phyloP scores from a whole-genome alignment of 192 early-diverging fungal genomes.

The Coemansia sp. region DNA sequence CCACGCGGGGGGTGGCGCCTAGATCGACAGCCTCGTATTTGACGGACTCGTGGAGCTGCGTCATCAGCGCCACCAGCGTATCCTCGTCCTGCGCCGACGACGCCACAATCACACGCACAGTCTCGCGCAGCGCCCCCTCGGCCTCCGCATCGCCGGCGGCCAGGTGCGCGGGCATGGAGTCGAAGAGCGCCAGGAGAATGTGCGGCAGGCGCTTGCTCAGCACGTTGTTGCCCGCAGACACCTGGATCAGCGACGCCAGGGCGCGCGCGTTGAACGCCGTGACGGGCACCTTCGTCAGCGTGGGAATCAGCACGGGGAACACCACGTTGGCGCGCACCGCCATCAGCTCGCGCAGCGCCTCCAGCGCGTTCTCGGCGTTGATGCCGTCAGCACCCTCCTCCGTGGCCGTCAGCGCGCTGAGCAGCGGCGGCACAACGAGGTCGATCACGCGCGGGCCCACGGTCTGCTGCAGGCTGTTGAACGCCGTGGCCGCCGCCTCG shows the following conservation, averaged over 20 bases:
- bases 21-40: constrained; percentile 55
- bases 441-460: constrained; percentile 93
- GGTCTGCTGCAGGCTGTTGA: constrained; percentile 90
- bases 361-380: constrained; percentile 70
- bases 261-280: constrained; percentile 91
- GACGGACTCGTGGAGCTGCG: constrained; percentile 73
- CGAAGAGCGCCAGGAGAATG: constrained; percentile 82
- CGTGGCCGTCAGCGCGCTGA: constrained; percentile 68
- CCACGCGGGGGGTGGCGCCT: constrained; percentile 6
- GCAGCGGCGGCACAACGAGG: constrained; percentile 84
- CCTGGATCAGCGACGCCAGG: constrained; percentile 83
- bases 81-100: constrained; percentile 78
- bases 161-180: constrained; percentile 68
- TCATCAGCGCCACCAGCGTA: constrained; percentile 77
- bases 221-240: constrained; percentile 65
- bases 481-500: constrained; percentile 89
- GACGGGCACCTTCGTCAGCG: constrained; percentile 84
- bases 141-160: constrained; percentile 56
- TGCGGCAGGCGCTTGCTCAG: constrained; percentile 78
- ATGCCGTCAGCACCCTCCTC: constrained; percentile 14
- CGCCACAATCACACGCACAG: constrained; percentile 69
- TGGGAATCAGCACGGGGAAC: constrained; percentile 98
- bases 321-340: constrained; percentile 94
- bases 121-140: constrained; percentile 67
- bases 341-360: constrained; percentile 98